Evolutionary conservation across 371 early-diverging fungal species (phyloP).

Genomic region (Quaeritorhiza haematococci): DNA sequence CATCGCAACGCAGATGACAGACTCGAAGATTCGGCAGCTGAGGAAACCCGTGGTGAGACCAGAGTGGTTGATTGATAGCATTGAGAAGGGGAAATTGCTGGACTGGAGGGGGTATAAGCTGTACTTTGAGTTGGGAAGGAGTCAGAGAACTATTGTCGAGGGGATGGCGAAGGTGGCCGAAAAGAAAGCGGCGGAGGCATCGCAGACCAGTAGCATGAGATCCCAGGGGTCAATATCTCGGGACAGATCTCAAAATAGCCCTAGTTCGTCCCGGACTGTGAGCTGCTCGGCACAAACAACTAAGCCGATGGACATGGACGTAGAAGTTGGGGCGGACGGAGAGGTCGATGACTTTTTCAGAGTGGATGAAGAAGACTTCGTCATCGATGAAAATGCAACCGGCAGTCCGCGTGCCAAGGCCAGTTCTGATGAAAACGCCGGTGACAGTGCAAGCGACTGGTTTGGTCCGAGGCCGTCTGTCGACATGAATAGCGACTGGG

Average conservation of each 20-base stretch:
- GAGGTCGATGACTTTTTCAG: too few relatives aligned
- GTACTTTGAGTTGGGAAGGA: conserved; percentile 6
- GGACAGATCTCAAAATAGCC: too few relatives aligned
- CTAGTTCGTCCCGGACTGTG: too few relatives aligned
- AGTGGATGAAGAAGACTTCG: too few relatives aligned
- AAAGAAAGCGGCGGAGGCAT: background rate
- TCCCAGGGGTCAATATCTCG: too few relatives aligned
- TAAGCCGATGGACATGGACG: background rate
- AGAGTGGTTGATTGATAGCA: conserved; percentile 70
- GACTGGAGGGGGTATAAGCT: conserved; percentile 64
- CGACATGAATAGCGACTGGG: conserved; percentile 18
- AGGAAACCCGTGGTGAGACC: conserved; percentile 63
- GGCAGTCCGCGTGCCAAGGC: background rate
- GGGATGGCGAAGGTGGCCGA: background rate
- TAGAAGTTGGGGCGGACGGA: background rate
- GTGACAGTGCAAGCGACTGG: background rate
- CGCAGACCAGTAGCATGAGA: background rate
- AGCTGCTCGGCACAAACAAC: background rate
- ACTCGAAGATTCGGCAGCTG: conserved; percentile 23
- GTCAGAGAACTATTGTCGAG: conserved; percentile 11
- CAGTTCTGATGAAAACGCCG: background rate
- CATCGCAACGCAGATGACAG: conserved; percentile 34
- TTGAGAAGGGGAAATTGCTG: conserved; percentile 49
- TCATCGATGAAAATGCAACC: too few relatives aligned
- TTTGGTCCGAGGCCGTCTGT: conserved; percentile 2